These are phyloP conservation scores for Alternaria sp. DNA, from an alignment of 2,329 filamentous ascomycete species.

Conservation along the genomic window DNA sequence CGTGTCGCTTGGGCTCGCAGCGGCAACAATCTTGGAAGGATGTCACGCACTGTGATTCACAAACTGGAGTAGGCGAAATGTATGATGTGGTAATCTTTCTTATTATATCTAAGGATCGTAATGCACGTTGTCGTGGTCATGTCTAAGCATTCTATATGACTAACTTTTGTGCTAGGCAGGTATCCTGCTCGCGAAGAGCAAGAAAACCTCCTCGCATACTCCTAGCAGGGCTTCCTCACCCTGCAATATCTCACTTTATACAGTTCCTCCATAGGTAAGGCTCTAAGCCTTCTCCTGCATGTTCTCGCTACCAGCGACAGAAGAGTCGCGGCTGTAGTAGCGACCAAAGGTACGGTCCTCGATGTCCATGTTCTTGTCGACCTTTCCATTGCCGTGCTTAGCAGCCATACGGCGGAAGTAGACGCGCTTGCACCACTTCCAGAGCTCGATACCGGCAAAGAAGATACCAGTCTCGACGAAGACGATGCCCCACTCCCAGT, in stretches of 20 bases:
- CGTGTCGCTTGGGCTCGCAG: background rate
- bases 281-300: slow-evolving; percentile 5
- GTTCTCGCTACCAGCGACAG: background rate
- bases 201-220: background rate
- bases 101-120: background rate
- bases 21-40: background rate
- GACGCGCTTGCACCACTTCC: slow-evolving; percentile 70
- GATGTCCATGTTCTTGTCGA: slow-evolving; percentile 22
- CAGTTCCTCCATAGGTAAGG: background rate
- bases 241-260: background rate
- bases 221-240: background rate
- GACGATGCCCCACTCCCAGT: slow-evolving; percentile 73
- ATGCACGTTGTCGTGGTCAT: background rate
- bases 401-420: slow-evolving; percentile 38
- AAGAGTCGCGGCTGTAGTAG: slow-evolving; percentile 16
- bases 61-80: background rate
- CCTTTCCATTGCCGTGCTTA: slow-evolving; percentile 10
- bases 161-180: slow-evolving; percentile 1
- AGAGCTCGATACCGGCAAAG: slow-evolving; percentile 67
- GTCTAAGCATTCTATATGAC: background rate
- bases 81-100: background rate
- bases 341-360: slow-evolving; percentile 26
- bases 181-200: background rate
- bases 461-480: slow-evolving; percentile 67
- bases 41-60: background rate